Evolutionary conservation across 2,329 filamentous ascomycete genomes (phyloP).

Genomic region (Cercospora brassicicola): DNA sequence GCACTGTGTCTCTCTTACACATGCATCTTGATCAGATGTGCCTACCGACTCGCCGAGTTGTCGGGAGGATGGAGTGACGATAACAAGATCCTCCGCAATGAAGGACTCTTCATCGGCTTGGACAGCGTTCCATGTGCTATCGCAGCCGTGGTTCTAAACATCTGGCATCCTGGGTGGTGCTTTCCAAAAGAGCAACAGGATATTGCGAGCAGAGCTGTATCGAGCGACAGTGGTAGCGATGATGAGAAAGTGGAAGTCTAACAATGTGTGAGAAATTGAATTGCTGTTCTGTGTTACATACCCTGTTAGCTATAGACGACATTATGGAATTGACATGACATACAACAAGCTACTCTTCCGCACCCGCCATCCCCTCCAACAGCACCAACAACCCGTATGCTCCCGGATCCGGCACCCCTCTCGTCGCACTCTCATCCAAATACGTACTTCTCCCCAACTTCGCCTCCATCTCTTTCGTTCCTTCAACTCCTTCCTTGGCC

Average conservation of each 20-base stretch:
- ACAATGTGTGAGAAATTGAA: neutral
- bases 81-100: constrained; percentile 31
- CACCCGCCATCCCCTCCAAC: constrained; percentile 37
- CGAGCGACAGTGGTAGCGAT: constrained; percentile 14
- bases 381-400: constrained; percentile 41
- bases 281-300: neutral
- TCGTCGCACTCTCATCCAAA: constrained; percentile 40
- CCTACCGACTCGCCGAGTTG: constrained; percentile 37
- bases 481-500: constrained; percentile 36
- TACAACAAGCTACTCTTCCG: neutral
- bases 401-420: constrained; percentile 41
- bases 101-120: constrained; percentile 33
- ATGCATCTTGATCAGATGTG: constrained; percentile 34
- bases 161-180: constrained; percentile 38
- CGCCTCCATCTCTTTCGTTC: constrained; percentile 40
- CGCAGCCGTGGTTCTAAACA: constrained; percentile 34
- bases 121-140: constrained; percentile 40
- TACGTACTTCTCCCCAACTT: constrained; percentile 40
- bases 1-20: constrained; percentile 32
- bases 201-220: constrained; percentile 10
- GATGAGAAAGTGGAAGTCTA: constrained; percentile 1
- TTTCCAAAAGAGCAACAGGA: constrained; percentile 31
- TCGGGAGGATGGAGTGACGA: constrained; percentile 29
- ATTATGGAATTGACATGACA: neutral
- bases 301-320: neutral